Conservation (phyloP, 2,329 filamentous ascomycete genomes). For the Claviceps lovelessii region DNA sequence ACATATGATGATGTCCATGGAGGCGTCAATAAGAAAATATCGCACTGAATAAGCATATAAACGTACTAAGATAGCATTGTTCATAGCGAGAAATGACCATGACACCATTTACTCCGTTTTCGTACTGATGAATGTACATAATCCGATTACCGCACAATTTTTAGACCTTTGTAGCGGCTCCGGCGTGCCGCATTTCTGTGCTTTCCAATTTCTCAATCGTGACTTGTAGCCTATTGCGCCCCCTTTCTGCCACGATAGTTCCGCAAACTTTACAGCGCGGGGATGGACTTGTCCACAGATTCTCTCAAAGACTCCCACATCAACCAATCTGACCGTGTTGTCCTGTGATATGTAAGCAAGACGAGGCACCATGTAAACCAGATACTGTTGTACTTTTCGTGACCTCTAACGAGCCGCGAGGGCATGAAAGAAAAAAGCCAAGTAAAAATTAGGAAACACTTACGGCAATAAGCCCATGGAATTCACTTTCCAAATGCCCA, state of each 20-base stretch:
- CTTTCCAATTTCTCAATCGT: neutral
- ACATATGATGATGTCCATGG: neutral
- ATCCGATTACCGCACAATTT: neutral
- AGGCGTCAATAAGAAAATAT: neutral
- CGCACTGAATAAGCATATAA: neutral
- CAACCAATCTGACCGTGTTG: slow-evolving; percentile 92
- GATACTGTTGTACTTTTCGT: neutral
- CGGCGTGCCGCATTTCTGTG: too few species aligned
- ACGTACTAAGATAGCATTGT: neutral
- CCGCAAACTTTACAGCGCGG: slow-evolving; percentile 24
- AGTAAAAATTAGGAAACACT: slow-evolving; percentile 21
- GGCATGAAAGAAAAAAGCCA: too few species aligned
- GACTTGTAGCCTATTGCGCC: neutral
- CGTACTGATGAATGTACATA: neutral
- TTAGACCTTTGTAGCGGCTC: neutral
- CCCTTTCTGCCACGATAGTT: neutral
- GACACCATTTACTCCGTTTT: neutral
- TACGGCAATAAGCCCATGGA: slow-evolving; percentile 88
- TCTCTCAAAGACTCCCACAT: slow-evolving; percentile 77
- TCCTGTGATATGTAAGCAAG: slow-evolving; percentile 35
- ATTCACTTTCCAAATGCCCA: slow-evolving; percentile 95
- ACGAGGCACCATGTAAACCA: neutral
- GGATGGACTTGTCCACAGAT: slow-evolving; percentile 50
- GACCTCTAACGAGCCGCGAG: neutral
- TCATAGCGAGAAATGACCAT: neutral